Evolutionary conservation across 2,329 filamentous ascomycete genomes (phyloP).

Genomic region (Coniella vitis): DNA sequence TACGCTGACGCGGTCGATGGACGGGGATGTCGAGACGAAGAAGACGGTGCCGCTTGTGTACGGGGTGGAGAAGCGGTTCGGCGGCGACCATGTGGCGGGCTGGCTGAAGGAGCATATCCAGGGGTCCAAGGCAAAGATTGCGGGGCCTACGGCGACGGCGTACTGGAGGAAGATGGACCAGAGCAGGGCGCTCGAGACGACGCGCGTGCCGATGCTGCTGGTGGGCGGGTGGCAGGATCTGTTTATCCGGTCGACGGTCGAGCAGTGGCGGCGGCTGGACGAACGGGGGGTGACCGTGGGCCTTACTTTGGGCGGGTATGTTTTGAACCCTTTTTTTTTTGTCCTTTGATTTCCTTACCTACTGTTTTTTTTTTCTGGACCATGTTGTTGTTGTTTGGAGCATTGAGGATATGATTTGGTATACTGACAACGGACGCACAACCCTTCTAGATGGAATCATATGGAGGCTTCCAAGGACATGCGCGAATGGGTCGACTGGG

Average conservation of each 20-base stretch:
- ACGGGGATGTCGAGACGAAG: not conserved
- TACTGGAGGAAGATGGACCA: conserved; percentile 12
- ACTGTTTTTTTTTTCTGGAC: too few relatives aligned
- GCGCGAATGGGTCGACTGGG: conserved; percentile 5
- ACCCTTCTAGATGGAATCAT: conserved; percentile 12
- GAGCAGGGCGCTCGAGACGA: not conserved
- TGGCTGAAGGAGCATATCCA: conserved; percentile 9
- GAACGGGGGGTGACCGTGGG: conserved; percentile 4
- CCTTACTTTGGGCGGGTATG: conserved; percentile 9
- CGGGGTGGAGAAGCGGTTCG: conserved; percentile 2
- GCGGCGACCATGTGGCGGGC: not conserved
- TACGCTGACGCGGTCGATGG: not conserved
- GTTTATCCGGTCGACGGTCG: not conserved
- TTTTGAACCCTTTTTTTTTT: not conserved
- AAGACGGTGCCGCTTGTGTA: conserved; percentile 5
- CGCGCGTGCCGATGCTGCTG: conserved; percentile 5
- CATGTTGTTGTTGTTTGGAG: too few relatives aligned
- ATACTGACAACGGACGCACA: too few relatives aligned
- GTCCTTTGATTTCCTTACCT: too few relatives aligned
- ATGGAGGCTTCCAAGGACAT: not conserved
- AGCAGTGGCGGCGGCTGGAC: conserved; percentile 5
- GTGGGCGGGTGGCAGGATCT: conserved; percentile 13
- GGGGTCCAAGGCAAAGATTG: not conserved
- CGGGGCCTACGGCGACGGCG: not conserved
- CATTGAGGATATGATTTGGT: too few relatives aligned